A percentile compares a stretch with the other conserved stretches of the same genome.
These are phyloP conservation scores for Capsicum chinense DNA, from an alignment of 257 asterid genomes.

Conservation along the genomic window DNA sequence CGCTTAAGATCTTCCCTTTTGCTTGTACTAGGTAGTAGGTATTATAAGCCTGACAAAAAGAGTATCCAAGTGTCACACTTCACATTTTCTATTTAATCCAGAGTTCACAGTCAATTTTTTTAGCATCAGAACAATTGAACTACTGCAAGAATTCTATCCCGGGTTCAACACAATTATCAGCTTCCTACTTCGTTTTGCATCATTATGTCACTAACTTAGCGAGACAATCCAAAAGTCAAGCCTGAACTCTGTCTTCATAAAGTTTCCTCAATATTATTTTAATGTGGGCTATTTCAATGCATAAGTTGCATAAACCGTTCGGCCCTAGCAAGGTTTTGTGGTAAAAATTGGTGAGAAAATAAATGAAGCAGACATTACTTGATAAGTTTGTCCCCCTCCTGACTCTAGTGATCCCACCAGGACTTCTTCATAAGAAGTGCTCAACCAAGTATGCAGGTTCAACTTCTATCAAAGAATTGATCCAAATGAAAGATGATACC, in stretches of 20 bases:
- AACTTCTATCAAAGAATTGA: background rate
- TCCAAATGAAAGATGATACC: constrained; percentile 46
- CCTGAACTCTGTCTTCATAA: background rate
- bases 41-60: background rate
- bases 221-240: background rate
- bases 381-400: background rate
- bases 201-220: background rate
- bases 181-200: background rate
- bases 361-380: background rate
- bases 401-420: background rate
- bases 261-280: background rate
- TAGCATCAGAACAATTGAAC: background rate
- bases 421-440: background rate
- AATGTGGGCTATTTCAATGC: background rate
- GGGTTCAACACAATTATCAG: background rate
- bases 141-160: background rate
- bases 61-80: background rate
- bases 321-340: background rate
- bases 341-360: background rate
- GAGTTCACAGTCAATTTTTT: background rate
- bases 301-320: background rate
- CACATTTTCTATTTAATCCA: background rate
- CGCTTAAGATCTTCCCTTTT: background rate
- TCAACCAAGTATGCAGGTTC: background rate
- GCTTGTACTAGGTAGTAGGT: background rate